Conservation (phyloP, 139 green algal genomes). For the Chlamydomonas sp. region DNA sequence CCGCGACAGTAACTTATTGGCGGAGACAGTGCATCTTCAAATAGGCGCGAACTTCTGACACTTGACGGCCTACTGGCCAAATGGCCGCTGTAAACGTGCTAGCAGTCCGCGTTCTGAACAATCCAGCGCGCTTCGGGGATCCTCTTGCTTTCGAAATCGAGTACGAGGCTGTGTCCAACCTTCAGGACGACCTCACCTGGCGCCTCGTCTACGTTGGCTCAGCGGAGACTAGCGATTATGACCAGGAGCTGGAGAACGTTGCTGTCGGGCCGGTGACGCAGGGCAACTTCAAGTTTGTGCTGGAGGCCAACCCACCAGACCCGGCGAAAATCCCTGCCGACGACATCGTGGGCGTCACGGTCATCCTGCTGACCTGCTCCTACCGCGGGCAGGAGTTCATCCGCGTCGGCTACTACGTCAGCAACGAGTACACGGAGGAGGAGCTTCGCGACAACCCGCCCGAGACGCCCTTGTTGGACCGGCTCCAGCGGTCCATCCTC, state of each 20-base stretch:
- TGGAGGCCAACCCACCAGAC: conserved; percentile 90
- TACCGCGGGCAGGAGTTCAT: conserved; percentile 92
- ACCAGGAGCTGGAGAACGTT: conserved; percentile 92
- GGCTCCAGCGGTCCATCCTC: conserved; percentile 81
- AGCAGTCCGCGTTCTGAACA: conserved; percentile 84
- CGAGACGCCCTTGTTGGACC: conserved; percentile 72
- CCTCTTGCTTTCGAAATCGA: conserved; percentile 95
- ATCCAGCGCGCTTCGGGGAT: conserved; percentile 83
- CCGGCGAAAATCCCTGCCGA: conserved; percentile 70
- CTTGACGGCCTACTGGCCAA: neutral
- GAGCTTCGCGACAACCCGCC: conserved; percentile 87
- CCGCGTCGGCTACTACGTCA: conserved; percentile 96
- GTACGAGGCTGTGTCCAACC: conserved; percentile 89
- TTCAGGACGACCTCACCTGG: conserved; percentile 95
- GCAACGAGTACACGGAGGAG: conserved; percentile 95
- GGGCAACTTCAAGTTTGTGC: conserved; percentile 92
- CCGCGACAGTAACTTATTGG: too few relatives aligned
- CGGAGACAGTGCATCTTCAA: too few relatives aligned
- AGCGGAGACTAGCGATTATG: conserved; percentile 92
- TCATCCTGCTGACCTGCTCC: conserved; percentile 95
- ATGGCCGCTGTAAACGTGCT: conserved; percentile 94
- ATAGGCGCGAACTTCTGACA: too few relatives aligned
- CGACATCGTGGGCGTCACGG: conserved; percentile 92
- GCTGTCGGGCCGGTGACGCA: conserved; percentile 92
- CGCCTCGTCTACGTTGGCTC: conserved; percentile 96